Conservation (phyloP, 441 rosid genomes). For the Macaranga tanarius region DNA sequence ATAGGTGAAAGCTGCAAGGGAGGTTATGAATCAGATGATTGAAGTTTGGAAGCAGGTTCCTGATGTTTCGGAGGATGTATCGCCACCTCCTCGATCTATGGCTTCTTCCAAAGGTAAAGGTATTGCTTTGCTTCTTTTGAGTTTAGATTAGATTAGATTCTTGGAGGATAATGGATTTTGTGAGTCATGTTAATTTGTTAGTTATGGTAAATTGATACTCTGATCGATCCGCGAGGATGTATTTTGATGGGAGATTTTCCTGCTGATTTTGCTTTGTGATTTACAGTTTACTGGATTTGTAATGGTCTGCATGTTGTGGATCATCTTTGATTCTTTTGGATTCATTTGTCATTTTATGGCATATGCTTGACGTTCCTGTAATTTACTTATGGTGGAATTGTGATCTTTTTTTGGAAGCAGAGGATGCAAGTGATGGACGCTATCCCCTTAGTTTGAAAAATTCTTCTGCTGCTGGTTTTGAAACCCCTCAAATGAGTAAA, state of each 20-base stretch:
- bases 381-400: background rate
- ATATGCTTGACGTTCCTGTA: background rate
- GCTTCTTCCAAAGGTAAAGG: slow-evolving; percentile 66
- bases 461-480: slow-evolving; percentile 33
- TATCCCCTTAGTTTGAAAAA: slow-evolving; percentile 41
- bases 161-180: slow-evolving; percentile 7
- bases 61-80: slow-evolving; percentile 67
- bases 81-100: slow-evolving; percentile 58
- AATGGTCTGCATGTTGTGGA: background rate
- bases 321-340: background rate
- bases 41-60: slow-evolving; percentile 92
- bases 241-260: slow-evolving; percentile 17
- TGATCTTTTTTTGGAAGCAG: slow-evolving; percentile 30
- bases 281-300: background rate
- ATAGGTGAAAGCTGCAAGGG: slow-evolving; percentile 92
- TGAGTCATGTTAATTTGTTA: background rate
- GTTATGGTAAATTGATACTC: background rate
- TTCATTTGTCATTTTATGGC: background rate
- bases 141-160: background rate
- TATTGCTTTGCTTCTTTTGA: background rate
- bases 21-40: slow-evolving; percentile 76
- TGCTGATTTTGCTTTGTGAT: background rate
- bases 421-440: slow-evolving; percentile 53
- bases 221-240: background rate
- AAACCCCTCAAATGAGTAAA: slow-evolving; percentile 32